Conservation (phyloP, 345 rosid species). For the Salix caprea region DNA sequence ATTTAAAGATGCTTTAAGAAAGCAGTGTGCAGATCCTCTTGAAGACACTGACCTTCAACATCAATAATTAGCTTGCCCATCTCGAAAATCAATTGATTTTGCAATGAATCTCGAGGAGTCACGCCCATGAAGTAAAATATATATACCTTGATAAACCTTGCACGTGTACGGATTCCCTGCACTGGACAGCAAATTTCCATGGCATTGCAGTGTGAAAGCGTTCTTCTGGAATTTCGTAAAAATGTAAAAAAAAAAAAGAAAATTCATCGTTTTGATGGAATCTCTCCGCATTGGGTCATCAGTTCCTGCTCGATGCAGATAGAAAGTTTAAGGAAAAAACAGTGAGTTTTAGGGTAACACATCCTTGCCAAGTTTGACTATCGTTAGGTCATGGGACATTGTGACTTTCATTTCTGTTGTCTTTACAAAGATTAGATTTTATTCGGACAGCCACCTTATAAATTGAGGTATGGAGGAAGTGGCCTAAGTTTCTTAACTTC, state of each 20-base stretch:
- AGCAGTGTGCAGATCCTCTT: background rate
- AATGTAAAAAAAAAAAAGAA: background rate
- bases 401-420: background rate
- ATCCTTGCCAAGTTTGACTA: background rate
- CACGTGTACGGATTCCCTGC: background rate
- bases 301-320: background rate
- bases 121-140: background rate
- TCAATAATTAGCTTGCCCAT: background rate
- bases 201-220: background rate
- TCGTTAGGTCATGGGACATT: background rate
- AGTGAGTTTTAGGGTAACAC: background rate
- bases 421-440: background rate
- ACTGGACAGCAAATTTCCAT: background rate
- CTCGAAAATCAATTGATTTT: background rate
- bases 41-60: background rate
- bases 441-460: background rate
- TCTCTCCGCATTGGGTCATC: background rate
- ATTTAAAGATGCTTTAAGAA: background rate
- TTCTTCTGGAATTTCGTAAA: background rate
- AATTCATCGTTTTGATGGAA: background rate
- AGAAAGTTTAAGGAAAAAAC: background rate
- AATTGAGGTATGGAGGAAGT: background rate
- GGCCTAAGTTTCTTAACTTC: background rate
- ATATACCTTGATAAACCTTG: background rate
- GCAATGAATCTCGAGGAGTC: background rate